Percentiles rank a stretch among this genome's conserved stretches.
These are phyloP conservation scores for Knufia fluminis DNA, from an alignment of 2,329 filamentous ascomycete species.

Conservation along the genomic window DNA sequence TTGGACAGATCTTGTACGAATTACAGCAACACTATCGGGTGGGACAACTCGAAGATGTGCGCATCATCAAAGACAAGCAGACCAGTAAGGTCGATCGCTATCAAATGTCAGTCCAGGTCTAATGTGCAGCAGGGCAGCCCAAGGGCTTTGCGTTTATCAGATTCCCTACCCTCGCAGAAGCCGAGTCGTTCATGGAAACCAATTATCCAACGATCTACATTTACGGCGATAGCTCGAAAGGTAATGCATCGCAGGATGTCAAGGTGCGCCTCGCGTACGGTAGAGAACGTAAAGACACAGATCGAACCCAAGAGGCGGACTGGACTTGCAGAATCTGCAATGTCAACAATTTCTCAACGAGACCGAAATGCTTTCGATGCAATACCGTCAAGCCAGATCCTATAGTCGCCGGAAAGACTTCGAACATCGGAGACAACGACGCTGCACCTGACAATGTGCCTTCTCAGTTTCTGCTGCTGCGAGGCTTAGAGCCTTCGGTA, in stretches of 20 bases:
- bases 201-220: constrained; percentile 44
- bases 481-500: constrained; percentile 60
- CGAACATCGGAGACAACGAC: constrained; percentile 47
- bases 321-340: constrained; percentile 49
- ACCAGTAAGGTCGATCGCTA: constrained; percentile 37
- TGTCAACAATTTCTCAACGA: constrained; percentile 48
- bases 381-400: constrained; percentile 40
- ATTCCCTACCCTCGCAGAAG: constrained; percentile 41
- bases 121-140: constrained; percentile 38
- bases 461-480: constrained; percentile 68
- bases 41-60: constrained; percentile 46
- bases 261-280: constrained; percentile 46
- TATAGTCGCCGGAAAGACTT: constrained; percentile 28
- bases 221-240: constrained; percentile 29
- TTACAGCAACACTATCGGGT: constrained; percentile 44
- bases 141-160: constrained; percentile 49
- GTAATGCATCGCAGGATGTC: constrained; percentile 30
- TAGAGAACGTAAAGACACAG: constrained; percentile 44
- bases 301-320: constrained; percentile 42
- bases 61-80: constrained; percentile 49
- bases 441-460: constrained; percentile 47
- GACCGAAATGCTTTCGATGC: constrained; percentile 50
- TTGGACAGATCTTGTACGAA: constrained; percentile 48
- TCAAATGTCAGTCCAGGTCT: constrained; percentile 3
- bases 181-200: constrained; percentile 44